Conservation (phyloP, 495 filamentous ascomycete genomes). For the Penicillium manginii region DNA sequence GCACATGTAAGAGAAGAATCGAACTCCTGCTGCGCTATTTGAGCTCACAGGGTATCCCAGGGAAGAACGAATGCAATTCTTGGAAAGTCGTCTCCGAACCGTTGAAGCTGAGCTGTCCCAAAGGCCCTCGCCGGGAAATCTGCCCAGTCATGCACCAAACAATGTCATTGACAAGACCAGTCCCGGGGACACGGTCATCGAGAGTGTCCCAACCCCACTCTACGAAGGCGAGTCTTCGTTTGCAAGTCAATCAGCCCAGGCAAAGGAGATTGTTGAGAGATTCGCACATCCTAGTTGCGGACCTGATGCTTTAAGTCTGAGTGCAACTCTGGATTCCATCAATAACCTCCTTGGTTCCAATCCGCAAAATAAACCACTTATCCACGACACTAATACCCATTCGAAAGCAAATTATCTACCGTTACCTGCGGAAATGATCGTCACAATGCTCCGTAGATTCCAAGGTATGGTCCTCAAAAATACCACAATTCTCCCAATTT, state of each 20-base stretch:
- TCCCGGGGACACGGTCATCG: background rate
- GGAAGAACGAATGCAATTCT: background rate
- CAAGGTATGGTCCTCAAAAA: constrained; percentile 6
- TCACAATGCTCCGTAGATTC: constrained; percentile 12
- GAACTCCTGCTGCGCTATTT: background rate
- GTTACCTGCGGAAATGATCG: constrained; percentile 13
- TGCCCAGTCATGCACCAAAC: background rate
- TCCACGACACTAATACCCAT: background rate
- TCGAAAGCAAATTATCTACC: constrained; percentile 1
- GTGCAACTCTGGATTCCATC: constrained; percentile 8
- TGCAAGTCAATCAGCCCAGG: constrained; percentile 14
- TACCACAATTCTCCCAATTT: background rate
- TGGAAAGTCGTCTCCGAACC: constrained; percentile 7
- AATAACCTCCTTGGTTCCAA: constrained; percentile 9
- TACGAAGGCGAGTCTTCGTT: constrained; percentile 22
- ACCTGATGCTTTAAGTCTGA: constrained; percentile 4
- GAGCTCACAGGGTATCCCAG: background rate
- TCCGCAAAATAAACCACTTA: constrained; percentile 1
- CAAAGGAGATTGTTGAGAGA: constrained; percentile 13
- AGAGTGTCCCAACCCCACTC: background rate
- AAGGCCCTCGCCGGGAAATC: background rate
- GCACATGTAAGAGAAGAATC: background rate
- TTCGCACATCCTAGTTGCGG: background rate
- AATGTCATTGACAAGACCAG: background rate
- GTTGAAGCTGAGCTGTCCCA: background rate